Evolutionary conservation across 176 grass and related monocot species (phyloP).

Genomic region (Themeda triandra): DNA sequence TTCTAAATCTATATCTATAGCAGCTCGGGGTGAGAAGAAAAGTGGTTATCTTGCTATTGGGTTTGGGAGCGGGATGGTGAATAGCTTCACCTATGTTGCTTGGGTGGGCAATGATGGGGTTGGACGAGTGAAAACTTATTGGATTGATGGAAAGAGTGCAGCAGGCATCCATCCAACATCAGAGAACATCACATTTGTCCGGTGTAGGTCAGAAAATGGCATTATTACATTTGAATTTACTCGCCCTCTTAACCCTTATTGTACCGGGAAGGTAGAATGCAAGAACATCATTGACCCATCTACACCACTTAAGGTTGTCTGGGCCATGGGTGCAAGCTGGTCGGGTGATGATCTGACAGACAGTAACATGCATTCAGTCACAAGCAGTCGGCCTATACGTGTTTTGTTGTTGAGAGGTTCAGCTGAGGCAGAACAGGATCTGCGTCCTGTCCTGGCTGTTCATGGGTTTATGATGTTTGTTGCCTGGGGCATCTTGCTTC

Average conservation of each 20-base stretch:
- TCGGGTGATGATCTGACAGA: conserved; percentile 48
- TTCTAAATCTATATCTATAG: conserved; percentile 76
- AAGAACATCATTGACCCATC: conserved; percentile 78
- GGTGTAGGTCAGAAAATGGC: conserved; percentile 71
- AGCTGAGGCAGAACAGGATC: conserved; percentile 74
- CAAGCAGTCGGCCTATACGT: conserved; percentile 60
- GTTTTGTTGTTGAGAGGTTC: conserved; percentile 65
- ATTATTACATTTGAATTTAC: conserved; percentile 88
- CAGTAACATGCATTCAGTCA: conserved; percentile 77
- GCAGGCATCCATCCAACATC: conserved; percentile 55
- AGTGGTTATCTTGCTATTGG: conserved; percentile 78
- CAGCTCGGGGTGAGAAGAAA: conserved; percentile 65
- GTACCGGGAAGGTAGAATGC: conserved; percentile 59
- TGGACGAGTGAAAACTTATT: conserved; percentile 66
- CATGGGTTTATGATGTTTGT: conserved; percentile 99
- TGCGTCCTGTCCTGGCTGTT: conserved; percentile 69
- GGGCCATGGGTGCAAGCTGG: conserved; percentile 88
- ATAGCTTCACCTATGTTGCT: conserved; percentile 73
- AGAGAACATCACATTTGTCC: conserved; percentile 68
- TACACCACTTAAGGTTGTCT: conserved; percentile 81
- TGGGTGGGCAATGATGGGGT: conserved; percentile 69
- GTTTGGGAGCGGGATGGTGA: conserved; percentile 62
- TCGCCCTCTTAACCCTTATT: conserved; percentile 59
- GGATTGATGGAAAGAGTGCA: conserved; percentile 72
- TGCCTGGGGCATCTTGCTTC: conserved; percentile 86